A percentile compares a stretch with the other conserved stretches of the same genome.
phyloP scores from a whole-genome alignment of 805 yeast species.

The Helenozyma baotianmanensis region DNA sequence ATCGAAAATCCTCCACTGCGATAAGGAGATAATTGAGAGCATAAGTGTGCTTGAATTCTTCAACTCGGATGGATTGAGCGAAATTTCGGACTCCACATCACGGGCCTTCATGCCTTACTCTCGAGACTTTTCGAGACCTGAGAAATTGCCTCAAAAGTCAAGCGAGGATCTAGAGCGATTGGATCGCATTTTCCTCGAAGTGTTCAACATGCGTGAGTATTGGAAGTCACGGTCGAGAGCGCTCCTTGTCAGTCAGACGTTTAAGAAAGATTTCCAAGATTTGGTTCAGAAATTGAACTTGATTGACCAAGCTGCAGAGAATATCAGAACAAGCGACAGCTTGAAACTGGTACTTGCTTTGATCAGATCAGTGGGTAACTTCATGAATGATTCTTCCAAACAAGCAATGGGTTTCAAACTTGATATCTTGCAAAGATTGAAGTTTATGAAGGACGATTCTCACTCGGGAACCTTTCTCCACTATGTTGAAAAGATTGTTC shows the following conservation, averaged over 20 bases:
- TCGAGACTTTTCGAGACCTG: conserved; percentile 34
- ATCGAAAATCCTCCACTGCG: conserved; percentile 55
- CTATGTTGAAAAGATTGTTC: conserved; percentile 83
- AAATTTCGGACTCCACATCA: conserved; percentile 51
- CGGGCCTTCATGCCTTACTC: conserved; percentile 63
- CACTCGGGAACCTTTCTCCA: conserved; percentile 88
- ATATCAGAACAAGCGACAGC: conserved; percentile 60
- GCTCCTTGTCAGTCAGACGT: conserved; percentile 48
- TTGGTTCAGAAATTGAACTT: conserved; percentile 49
- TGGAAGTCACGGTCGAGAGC: conserved; percentile 74
- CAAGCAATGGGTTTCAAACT: conserved; percentile 92
- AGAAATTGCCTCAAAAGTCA: conserved; percentile 5
- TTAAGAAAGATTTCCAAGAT: conserved; percentile 64
- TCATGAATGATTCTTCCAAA: conserved; percentile 89
- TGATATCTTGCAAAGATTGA: conserved; percentile 82
- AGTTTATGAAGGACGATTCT: conserved; percentile 83
- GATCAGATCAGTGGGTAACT: conserved; percentile 88
- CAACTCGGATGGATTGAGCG: conserved; percentile 59
- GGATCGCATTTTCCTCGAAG: conserved; percentile 66
- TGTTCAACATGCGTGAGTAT: conserved; percentile 62
- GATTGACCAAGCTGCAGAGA: conserved; percentile 69
- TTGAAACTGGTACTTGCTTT: conserved; percentile 74
- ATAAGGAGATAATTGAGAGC: conserved; percentile 47
- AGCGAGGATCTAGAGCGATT: conserved; percentile 54
- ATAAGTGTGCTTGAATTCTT: conserved; percentile 64